Conservation (phyloP, 2,329 filamentous ascomycete genomes). For the Aspergillus brunneoviolaceus region DNA sequence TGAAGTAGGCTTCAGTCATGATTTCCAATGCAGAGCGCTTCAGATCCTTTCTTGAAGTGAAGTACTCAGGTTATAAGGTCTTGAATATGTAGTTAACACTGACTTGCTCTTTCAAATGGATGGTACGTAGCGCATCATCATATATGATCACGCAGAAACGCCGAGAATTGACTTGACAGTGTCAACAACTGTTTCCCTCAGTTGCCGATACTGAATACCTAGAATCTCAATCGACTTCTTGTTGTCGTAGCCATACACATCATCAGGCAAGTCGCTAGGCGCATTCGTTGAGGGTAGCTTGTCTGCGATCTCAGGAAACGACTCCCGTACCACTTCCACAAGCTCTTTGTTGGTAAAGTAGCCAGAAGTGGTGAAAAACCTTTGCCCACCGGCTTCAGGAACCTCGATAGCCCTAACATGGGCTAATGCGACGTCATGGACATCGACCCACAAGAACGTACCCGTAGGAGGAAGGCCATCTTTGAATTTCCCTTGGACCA, state of each 20-base stretch:
- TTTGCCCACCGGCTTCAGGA: slow-evolving; percentile 45
- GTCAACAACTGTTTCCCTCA: slow-evolving; percentile 41
- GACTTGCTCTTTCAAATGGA: not conserved
- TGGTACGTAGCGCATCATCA: not conserved
- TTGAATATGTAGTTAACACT: too few species aligned
- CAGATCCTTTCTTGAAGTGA: too few species aligned
- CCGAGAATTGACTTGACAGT: slow-evolving; percentile 37
- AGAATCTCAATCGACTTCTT: slow-evolving; percentile 42
- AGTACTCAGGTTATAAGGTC: too few species aligned
- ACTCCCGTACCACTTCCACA: slow-evolving; percentile 43
- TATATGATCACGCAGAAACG: slow-evolving; percentile 29
- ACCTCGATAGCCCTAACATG: slow-evolving; percentile 50
- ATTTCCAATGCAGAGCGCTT: too few species aligned
- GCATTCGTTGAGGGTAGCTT: slow-evolving; percentile 41
- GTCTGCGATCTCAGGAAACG: slow-evolving; percentile 43
- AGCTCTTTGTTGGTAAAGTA: slow-evolving; percentile 45
- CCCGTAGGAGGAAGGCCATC: slow-evolving; percentile 58
- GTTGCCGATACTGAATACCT: slow-evolving; percentile 40
- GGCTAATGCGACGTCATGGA: slow-evolving; percentile 50
- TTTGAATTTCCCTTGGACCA: slow-evolving; percentile 63
- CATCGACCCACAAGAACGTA: slow-evolving; percentile 59
- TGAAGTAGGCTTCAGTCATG: too few species aligned
- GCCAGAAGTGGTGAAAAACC: slow-evolving; percentile 47
- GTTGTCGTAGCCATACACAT: slow-evolving; percentile 40
- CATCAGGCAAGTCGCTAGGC: slow-evolving; percentile 29